phyloP scores from a whole-genome alignment of 306 rosid genomes.

The Cicer judaicum region DNA sequence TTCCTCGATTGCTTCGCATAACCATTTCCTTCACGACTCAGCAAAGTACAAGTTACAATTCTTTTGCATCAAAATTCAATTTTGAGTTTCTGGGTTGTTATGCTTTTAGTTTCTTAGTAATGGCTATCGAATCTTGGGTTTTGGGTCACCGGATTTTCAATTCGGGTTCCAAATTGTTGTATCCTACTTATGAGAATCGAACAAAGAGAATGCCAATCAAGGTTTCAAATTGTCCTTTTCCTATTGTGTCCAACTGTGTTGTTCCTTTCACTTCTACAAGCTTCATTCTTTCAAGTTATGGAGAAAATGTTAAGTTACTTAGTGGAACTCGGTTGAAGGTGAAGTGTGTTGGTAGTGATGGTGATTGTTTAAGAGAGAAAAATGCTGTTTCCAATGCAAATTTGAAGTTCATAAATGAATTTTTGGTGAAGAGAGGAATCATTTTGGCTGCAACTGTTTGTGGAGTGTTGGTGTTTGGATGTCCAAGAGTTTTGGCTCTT shows the following conservation, averaged over 20 bases:
- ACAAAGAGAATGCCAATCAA: slow-evolving; percentile 44
- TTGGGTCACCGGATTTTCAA: slow-evolving; percentile 43
- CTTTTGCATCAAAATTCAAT: slow-evolving; percentile 33
- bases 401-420: slow-evolving; percentile 47
- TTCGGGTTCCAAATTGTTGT: slow-evolving; percentile 40
- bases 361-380: slow-evolving; percentile 41
- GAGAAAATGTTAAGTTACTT: slow-evolving; percentile 29
- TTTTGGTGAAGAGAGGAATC: slow-evolving; percentile 63
- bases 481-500: slow-evolving; percentile 65
- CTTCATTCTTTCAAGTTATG: slow-evolving; percentile 32
- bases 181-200: slow-evolving; percentile 32
- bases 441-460: slow-evolving; percentile 72
- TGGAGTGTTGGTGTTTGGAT: slow-evolving; percentile 68
- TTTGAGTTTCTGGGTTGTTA: slow-evolving; percentile 46
- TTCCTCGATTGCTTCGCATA: slow-evolving; percentile 9
- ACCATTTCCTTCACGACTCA: not conserved
- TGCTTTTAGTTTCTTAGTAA: slow-evolving; percentile 41
- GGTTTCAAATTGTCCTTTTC: slow-evolving; percentile 46
- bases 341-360: slow-evolving; percentile 48
- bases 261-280: slow-evolving; percentile 38
- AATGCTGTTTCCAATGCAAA: slow-evolving; percentile 50
- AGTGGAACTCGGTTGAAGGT: slow-evolving; percentile 52
- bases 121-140: slow-evolving; percentile 51
- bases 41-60: not conserved
- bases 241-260: slow-evolving; percentile 45